phyloP scores from a whole-genome alignment of 805 yeast genomes.

The Metschnikowia lochheadii region DNA sequence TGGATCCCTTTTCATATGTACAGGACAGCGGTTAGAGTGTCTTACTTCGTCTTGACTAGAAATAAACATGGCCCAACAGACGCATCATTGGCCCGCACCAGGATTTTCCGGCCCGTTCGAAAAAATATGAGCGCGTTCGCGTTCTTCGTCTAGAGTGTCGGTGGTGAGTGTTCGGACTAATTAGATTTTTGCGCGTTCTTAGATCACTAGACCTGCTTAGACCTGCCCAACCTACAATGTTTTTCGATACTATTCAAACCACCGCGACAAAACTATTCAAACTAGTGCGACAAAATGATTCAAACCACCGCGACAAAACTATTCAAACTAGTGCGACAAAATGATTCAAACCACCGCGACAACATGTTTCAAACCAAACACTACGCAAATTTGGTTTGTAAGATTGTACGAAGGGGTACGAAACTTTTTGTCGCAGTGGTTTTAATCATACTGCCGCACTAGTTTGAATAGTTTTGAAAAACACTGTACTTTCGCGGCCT shows the following conservation, averaged over 20 bases:
- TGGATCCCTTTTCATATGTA: background rate
- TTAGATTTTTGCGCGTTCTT: background rate
- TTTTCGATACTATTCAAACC: no score
- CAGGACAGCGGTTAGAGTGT: background rate
- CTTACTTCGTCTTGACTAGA: background rate
- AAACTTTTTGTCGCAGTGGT: no score
- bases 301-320: no score
- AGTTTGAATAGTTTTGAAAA: no score
- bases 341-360: no score
- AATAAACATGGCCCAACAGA: background rate
- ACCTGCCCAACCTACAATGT: background rate
- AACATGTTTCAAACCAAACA: no score
- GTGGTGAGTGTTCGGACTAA: background rate
- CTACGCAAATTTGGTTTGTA: no score
- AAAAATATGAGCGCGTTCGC: background rate
- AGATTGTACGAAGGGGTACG: no score
- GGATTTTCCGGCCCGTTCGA: background rate
- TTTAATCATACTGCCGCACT: no score
- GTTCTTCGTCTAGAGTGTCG: background rate
- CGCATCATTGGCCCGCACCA: background rate
- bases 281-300: no score
- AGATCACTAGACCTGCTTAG: background rate
- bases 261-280: no score
- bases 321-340: no score
- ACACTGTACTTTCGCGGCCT: constrained; percentile 1